phyloP scores from a whole-genome alignment of 495 filamentous ascomycete species.

The Amniculicola lignicola region DNA sequence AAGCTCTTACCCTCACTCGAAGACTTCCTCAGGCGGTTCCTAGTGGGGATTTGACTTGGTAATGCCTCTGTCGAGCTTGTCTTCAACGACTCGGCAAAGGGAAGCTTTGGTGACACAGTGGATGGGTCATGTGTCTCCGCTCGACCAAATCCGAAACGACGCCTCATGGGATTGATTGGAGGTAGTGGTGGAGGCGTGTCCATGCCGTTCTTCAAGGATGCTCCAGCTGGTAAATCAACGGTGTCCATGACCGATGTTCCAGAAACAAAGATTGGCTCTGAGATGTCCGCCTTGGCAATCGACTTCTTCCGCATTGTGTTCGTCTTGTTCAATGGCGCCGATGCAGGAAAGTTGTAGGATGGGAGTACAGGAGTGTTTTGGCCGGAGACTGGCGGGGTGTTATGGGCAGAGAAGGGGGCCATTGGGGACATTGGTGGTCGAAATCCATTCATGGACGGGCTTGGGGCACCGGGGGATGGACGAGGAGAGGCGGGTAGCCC shows the following conservation, averaged over 20 bases:
- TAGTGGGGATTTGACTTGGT: slow-evolving; percentile 10
- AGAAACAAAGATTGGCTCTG: slow-evolving; percentile 77
- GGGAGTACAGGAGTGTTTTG: slow-evolving; percentile 39
- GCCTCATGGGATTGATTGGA: slow-evolving; percentile 41
- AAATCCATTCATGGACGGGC: slow-evolving; percentile 20
- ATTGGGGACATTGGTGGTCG: slow-evolving; percentile 38
- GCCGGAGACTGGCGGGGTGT: slow-evolving; percentile 54
- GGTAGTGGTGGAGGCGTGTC: slow-evolving; percentile 39
- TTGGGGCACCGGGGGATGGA: slow-evolving; percentile 28
- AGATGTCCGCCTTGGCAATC: slow-evolving; percentile 73
- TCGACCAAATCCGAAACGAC: slow-evolving; percentile 36
- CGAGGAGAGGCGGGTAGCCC: slow-evolving; percentile 31
- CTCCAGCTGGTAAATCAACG: slow-evolving; percentile 42
- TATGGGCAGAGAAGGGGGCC: slow-evolving; percentile 54
- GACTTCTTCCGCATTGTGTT: slow-evolving; percentile 55
- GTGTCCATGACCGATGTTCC: slow-evolving; percentile 66
- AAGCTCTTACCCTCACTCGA: slow-evolving; percentile 34
- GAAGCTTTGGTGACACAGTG: slow-evolving; percentile 16
- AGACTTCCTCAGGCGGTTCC: slow-evolving; percentile 28
- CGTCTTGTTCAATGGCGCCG: slow-evolving; percentile 37
- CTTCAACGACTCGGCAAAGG: slow-evolving; percentile 22
- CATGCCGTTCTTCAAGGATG: slow-evolving; percentile 42
- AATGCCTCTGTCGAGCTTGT: slow-evolving; percentile 31
- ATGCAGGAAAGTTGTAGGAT: slow-evolving; percentile 27
- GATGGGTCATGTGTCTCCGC: slow-evolving; percentile 13